These are phyloP conservation scores for Colletotrichum eleusines DNA, from an alignment of 2,329 filamentous ascomycete genomes.

Conservation along the genomic window DNA sequence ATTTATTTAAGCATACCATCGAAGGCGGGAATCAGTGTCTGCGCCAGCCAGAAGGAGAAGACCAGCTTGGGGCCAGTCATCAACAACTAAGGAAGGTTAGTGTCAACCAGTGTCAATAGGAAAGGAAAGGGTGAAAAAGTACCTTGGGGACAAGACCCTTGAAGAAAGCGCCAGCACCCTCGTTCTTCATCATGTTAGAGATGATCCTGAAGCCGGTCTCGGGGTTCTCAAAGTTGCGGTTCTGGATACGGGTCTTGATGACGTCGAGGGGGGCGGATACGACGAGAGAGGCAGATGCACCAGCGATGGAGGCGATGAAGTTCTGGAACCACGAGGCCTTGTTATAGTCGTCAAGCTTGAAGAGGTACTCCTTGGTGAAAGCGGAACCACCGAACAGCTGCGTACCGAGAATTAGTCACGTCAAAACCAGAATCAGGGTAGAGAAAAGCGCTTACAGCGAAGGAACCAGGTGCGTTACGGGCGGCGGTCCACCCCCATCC, in stretches of 20 bases:
- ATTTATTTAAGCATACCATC: conserved; percentile 61
- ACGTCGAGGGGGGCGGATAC: conserved; percentile 97
- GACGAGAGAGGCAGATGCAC: conserved; percentile 93
- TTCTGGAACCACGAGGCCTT: conserved; percentile 94
- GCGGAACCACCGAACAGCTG: conserved; percentile 97
- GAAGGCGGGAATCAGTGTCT: conserved; percentile 96
- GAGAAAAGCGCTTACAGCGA: conserved; percentile 76
- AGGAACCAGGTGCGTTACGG: conserved; percentile 95
- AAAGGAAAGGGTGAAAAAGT: not conserved
- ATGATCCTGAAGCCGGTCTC: conserved; percentile 94
- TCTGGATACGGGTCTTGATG: conserved; percentile 98
- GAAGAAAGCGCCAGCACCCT: conserved; percentile 91
- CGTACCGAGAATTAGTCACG: conserved; percentile 13
- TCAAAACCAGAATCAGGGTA: not conserved
- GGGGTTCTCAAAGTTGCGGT: conserved; percentile 98
- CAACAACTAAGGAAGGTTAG: conserved; percentile 70
- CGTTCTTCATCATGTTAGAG: conserved; percentile 91
- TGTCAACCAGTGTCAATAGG: conserved; percentile 20
- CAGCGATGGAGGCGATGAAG: conserved; percentile 95
- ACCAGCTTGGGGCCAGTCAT: conserved; percentile 99
- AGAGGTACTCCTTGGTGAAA: conserved; percentile 97
- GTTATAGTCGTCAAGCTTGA: conserved; percentile 93
- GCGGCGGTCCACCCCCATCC: conserved; percentile 98
- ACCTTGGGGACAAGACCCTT: conserved; percentile 96
- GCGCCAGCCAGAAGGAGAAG: conserved; percentile 99